Percentiles rank a stretch among this genome's conserved stretches.
phyloP scores from a whole-genome alignment of 75 land plant species.

The Selaginella tamariscina region DNA sequence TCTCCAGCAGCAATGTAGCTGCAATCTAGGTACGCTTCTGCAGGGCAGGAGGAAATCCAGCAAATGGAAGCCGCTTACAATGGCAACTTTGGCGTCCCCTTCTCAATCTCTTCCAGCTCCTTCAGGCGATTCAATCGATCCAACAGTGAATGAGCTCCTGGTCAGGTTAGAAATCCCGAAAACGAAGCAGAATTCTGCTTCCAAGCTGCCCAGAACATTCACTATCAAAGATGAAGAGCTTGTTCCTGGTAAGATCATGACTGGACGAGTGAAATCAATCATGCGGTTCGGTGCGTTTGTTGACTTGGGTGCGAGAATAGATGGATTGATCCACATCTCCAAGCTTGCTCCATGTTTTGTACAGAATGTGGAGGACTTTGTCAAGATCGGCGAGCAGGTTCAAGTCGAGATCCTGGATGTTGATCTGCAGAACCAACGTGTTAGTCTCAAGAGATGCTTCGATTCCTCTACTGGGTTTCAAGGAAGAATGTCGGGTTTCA shows the following conservation, averaged over 20 bases:
- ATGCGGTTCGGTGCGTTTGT: slow-evolving; percentile 3
- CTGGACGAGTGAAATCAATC: background rate
- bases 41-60: too few species aligned
- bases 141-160: too few species aligned
- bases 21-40: too few species aligned
- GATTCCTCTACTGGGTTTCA: background rate
- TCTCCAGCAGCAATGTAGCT: too few species aligned
- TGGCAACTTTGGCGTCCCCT: too few species aligned
- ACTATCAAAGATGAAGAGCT: background rate
- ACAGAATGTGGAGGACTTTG: slow-evolving; percentile 3
- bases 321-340: slow-evolving; percentile 9
- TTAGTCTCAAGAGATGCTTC: background rate
- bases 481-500: background rate
- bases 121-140: too few species aligned
- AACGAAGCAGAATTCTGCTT: too few species aligned
- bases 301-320: background rate
- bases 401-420: background rate
- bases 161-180: too few species aligned
- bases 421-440: background rate
- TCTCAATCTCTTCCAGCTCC: too few species aligned
- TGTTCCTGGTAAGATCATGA: background rate
- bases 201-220: background rate
- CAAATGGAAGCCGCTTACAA: too few species aligned
- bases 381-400: background rate
- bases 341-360: background rate